These are phyloP conservation scores for Sugiyamaella pinicola DNA, from an alignment of 1,139 yeast genomes.

Conservation along the genomic window DNA sequence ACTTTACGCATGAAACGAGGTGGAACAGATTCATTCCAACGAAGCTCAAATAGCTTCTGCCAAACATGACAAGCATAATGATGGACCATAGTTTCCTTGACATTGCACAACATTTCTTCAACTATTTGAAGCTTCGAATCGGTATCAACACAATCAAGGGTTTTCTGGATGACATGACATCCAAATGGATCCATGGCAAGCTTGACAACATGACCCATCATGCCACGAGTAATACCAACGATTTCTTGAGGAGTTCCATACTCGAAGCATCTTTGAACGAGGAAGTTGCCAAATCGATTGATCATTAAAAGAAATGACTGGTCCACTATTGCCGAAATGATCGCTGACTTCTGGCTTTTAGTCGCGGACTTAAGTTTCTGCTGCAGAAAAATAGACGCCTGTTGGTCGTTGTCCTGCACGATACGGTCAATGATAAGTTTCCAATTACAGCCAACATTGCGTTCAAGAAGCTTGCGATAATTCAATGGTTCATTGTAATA, in stretches of 20 bases:
- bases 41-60: conserved; percentile 48
- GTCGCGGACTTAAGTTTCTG: conserved; percentile 45
- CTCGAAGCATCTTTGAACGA: conserved; percentile 48
- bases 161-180: conserved; percentile 49
- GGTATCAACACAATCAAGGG: conserved; percentile 44
- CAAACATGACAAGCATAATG: conserved; percentile 50
- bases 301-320: conserved; percentile 40
- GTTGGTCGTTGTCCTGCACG: conserved; percentile 45
- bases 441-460: conserved; percentile 39
- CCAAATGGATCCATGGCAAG: conserved; percentile 47
- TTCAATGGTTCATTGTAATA: conserved; percentile 35
- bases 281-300: conserved; percentile 48
- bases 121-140: conserved; percentile 39
- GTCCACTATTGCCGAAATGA: conserved; percentile 41
- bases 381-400: conserved; percentile 48
- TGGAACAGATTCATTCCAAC: conserved; percentile 40
- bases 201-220: conserved; percentile 41
- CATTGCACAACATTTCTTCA: conserved; percentile 43
- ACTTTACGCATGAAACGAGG: conserved; percentile 43
- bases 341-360: conserved; percentile 39
- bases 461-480: conserved; percentile 37
- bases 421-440: conserved; percentile 42
- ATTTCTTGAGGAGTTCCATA: conserved; percentile 43
- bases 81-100: conserved; percentile 44
- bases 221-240: conserved; percentile 37